Percentiles rank a stretch among this genome's conserved stretches.
These are phyloP conservation scores for Croton laevigatus DNA, from an alignment of 441 rosid genomes.

Conservation along the genomic window DNA sequence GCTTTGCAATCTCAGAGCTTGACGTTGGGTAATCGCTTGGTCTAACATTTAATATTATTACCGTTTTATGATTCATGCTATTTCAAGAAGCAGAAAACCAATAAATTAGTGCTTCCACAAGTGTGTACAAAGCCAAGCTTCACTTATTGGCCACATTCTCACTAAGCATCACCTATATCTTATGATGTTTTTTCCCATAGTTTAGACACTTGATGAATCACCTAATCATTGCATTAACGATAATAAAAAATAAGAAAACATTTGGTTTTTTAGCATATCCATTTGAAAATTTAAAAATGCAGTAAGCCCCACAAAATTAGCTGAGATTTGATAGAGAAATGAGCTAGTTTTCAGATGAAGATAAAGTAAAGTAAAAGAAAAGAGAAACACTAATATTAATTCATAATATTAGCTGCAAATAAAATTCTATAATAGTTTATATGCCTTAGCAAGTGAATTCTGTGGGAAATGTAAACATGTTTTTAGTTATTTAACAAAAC, in stretches of 20 bases:
- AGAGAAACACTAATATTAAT: not conserved
- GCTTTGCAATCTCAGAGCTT: too few relatives aligned
- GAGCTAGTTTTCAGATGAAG: not conserved
- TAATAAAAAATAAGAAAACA: constrained; percentile 13
- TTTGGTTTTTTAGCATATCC: not conserved
- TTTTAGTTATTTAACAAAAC: too few relatives aligned
- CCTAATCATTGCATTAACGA: constrained; percentile 64
- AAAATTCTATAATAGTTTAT: not conserved
- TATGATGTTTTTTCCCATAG: constrained; percentile 75
- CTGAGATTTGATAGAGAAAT: not conserved
- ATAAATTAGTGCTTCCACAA: constrained; percentile 62
- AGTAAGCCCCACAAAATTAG: not conserved
- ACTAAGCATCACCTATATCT: constrained; percentile 50
- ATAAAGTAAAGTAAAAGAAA: not conserved
- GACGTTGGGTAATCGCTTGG: too few relatives aligned
- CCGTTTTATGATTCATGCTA: not conserved
- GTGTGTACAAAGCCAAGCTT: constrained; percentile 78
- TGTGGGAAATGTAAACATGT: too few relatives aligned
- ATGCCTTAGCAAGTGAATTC: too few relatives aligned
- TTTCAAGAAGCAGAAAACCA: not conserved
- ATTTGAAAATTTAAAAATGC: not conserved
- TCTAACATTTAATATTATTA: too few relatives aligned
- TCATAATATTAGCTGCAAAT: not conserved
- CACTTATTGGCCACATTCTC: constrained; percentile 81
- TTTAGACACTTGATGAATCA: constrained; percentile 59